These are phyloP conservation scores for Boletus rubescentipes DNA, from an alignment of 768 basidiomycete species.

Conservation along the genomic window DNA sequence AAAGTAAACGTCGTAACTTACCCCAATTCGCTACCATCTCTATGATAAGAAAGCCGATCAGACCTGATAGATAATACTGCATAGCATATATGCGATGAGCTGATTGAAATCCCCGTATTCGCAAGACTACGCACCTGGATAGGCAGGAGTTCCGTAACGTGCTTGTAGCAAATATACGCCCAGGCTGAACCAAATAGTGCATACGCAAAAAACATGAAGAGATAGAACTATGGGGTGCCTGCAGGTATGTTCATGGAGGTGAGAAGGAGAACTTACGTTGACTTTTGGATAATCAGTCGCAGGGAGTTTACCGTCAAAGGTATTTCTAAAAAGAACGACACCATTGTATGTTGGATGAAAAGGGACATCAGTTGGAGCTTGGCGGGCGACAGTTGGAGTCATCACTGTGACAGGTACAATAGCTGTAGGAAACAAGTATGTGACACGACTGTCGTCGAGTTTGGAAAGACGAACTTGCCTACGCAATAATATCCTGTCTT, in stretches of 20 bases:
- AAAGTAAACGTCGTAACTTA: conserved; percentile 31
- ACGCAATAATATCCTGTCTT: conserved; percentile 97
- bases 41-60: conserved; percentile 81
- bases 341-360: conserved; percentile 80
- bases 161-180: conserved; percentile 81
- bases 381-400: conserved; percentile 32
- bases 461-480: conserved; percentile 53
- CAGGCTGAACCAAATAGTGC: conserved; percentile 63
- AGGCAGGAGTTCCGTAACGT: conserved; percentile 81
- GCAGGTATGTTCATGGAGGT: not conserved
- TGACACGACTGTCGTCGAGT: not conserved
- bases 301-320: conserved; percentile 83
- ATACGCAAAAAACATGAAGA: conserved; percentile 82
- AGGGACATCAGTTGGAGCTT: conserved; percentile 50
- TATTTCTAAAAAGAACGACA: conserved; percentile 80
- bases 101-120: not conserved
- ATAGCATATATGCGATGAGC: conserved; percentile 1
- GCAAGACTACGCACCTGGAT: conserved; percentile 62
- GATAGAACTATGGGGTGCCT: conserved; percentile 67
- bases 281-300: conserved; percentile 98
- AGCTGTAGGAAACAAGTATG: conserved; percentile 46
- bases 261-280: conserved; percentile 54
- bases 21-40: conserved; percentile 96
- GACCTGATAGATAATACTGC: conserved; percentile 88
- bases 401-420: conserved; percentile 88